Conservation (phyloP, 352 stramenopile species). For the Globisporangium camurandrum region DNA sequence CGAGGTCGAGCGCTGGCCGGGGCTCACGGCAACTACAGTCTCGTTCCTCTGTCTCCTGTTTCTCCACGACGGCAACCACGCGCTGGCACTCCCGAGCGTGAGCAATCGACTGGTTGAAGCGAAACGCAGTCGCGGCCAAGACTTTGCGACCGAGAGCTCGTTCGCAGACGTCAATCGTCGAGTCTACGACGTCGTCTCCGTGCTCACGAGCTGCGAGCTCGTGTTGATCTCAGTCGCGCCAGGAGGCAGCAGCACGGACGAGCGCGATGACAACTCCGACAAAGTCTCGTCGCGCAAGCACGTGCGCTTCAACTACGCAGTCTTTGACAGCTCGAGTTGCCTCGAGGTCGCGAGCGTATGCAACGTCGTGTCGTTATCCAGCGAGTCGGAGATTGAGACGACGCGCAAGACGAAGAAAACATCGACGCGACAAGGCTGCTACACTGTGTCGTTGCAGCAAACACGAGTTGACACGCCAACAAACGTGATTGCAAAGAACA, state of each 20-base stretch:
- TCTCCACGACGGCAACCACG: constrained; percentile 22
- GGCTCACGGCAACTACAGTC: constrained; percentile 42
- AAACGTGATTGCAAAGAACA: too few species aligned
- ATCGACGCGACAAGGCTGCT: too few species aligned
- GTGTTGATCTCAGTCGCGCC: constrained; percentile 21
- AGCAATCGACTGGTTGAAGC: constrained; percentile 39
- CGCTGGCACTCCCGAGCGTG: constrained; percentile 22
- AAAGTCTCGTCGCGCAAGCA: constrained; percentile 30
- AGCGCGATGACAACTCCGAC: constrained; percentile 15
- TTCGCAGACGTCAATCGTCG: constrained; percentile 42
- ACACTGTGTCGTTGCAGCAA: too few species aligned
- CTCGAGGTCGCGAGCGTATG: constrained; percentile 17
- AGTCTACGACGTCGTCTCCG: constrained; percentile 61
- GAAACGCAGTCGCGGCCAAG: constrained; percentile 20
- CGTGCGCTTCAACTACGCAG: constrained; percentile 43
- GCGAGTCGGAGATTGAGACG: background rate
- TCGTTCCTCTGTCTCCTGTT: constrained; percentile 54
- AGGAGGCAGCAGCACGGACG: background rate
- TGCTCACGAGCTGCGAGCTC: constrained; percentile 47
- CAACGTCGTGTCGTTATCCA: background rate
- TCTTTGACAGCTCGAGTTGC: constrained; percentile 27
- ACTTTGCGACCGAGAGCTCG: constrained; percentile 12
- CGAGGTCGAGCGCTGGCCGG: constrained; percentile 35
- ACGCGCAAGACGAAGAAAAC: background rate
- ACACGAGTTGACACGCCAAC: too few species aligned